Conservation (phyloP, 2,329 filamentous ascomycete species). For the Orbilia blumenaviensis region DNA sequence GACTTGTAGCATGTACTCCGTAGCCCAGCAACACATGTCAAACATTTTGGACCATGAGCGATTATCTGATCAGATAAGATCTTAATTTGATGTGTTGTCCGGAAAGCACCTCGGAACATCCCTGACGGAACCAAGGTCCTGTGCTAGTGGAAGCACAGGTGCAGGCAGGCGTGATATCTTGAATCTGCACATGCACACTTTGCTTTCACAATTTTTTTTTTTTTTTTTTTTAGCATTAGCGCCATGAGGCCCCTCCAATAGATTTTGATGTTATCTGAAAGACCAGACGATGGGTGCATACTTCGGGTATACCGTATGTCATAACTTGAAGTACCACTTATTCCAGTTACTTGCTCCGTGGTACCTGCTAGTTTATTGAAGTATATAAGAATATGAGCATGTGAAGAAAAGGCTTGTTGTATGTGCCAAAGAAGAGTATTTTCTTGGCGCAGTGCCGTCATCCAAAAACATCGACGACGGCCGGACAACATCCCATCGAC, state of each 20-base stretch:
- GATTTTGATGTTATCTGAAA: too few relatives aligned
- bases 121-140: too few relatives aligned
- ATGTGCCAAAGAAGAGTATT: neutral
- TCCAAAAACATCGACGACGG: constrained; percentile 1
- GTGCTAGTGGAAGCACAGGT: neutral
- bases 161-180: neutral
- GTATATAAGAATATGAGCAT: too few relatives aligned
- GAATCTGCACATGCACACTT: constrained; percentile 18
- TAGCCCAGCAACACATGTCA: neutral
- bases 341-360: too few relatives aligned
- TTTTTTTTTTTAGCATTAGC: too few relatives aligned
- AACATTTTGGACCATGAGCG: too few relatives aligned
- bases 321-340: too few relatives aligned
- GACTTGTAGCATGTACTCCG: neutral
- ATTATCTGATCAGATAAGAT: neutral
- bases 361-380: too few relatives aligned
- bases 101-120: neutral
- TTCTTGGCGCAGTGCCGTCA: constrained; percentile 3
- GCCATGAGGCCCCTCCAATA: neutral
- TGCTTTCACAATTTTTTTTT: constrained; percentile 18
- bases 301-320: too few relatives aligned
- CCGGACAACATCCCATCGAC: neutral
- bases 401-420: too few relatives aligned
- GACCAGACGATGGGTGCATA: too few relatives aligned
- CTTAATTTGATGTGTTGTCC: neutral